Evolutionary conservation across 106 monocot species (phyloP).

Genomic region (Dendrobium huoshanense): DNA sequence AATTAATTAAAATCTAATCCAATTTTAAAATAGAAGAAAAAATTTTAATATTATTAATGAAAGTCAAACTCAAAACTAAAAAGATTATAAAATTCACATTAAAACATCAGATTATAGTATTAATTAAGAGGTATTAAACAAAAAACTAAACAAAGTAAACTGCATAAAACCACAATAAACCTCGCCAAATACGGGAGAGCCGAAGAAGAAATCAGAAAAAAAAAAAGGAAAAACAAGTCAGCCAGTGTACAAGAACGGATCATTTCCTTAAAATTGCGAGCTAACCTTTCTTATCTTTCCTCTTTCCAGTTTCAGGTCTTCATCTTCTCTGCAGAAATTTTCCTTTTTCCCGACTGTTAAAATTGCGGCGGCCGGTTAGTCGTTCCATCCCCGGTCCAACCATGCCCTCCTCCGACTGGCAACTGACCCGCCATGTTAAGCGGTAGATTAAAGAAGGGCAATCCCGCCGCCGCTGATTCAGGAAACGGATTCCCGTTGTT

Average conservation of each 20-base stretch:
- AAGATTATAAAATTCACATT: background rate
- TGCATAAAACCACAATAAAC: background rate
- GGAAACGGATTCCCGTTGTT: background rate
- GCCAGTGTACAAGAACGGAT: background rate
- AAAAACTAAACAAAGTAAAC: background rate
- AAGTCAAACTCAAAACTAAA: background rate
- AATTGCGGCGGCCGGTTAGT: background rate
- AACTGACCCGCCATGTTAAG: background rate
- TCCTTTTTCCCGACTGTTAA: background rate
- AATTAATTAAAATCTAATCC: background rate
- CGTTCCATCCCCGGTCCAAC: background rate
- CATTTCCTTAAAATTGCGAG: background rate
- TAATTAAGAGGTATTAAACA: background rate
- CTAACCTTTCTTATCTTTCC: background rate
- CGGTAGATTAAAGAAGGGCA: conserved; percentile 1
- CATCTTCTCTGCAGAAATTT: background rate
- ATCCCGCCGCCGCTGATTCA: background rate
- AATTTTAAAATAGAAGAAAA: background rate
- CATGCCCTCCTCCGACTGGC: background rate
- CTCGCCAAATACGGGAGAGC: background rate
- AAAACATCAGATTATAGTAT: background rate
- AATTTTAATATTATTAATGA: background rate
- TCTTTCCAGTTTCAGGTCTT: too few relatives aligned
- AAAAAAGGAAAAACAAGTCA: background rate
- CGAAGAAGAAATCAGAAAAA: background rate